Base-by-base conservation (phyloP, 2,329 filamentous ascomycete genomes). In the Rhinocladiella similis region DNA sequence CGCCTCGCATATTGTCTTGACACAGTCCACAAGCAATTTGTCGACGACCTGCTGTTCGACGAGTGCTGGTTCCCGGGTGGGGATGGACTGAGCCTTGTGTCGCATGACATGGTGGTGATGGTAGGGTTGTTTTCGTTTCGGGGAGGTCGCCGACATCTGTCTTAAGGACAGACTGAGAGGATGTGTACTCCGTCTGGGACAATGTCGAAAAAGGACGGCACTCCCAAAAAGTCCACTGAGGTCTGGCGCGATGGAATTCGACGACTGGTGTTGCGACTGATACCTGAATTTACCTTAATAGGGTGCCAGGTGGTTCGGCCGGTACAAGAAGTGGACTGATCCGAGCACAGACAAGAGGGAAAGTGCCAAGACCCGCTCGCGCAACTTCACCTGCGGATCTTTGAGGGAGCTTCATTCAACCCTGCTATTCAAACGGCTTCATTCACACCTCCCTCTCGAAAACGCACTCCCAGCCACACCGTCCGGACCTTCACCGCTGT, bases 41-140 rank as follows among this genome's bases (percentile, higher is more conserved):
- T 84, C 78, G 54, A 82, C 75, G 53, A 80, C 77, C 49, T 75
- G 71, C 41, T 80, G 78, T 70, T 82, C 78, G 61, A 80, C 71
- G 39, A 76, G 65, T n/a, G 72, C 72, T 27, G 73, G 70, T 57
- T 77, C 75, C 61, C 20, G 71, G 59, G 62, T 60, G 45, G 68
- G 60, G 2, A 63, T 12, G 5, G 50, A 12, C 41, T 66, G 59
- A 35, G 73, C 60, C 4, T 72, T 72, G 27, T 68, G 66, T 39
- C 67, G 69, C 39, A 78, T 63, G 25, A 69, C 67, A 66, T 78
- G 76, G 35, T 75, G 70, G 49, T 73, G 75, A 56, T 73, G 72
- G 55, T 77, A 77, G 7, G 67, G 63, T 20, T 70, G 67, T 58
- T 72, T 74, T 41, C 47, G 47, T 19, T 38, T 47, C 18, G 50